These are phyloP conservation scores for Chrysosporium queenslandicum DNA, from an alignment of 2,329 filamentous ascomycete genomes.

Conservation along the genomic window DNA sequence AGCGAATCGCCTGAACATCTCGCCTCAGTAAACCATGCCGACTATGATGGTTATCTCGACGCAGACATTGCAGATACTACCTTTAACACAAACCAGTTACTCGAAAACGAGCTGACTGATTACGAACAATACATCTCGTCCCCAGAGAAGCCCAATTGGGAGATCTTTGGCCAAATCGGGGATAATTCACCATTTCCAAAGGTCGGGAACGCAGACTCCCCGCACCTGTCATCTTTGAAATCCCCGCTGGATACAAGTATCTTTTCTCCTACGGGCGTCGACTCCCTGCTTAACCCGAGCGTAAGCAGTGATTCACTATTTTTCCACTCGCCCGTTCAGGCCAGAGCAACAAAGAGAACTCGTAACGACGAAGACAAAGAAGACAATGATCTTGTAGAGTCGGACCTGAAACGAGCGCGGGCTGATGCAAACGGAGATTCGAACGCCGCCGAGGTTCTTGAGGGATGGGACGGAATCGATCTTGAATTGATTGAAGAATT, in stretches of 20 bases:
- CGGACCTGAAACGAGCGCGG: not conserved
- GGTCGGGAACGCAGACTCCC: not conserved
- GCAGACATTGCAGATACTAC: not conserved
- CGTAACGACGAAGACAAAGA: slow-evolving; percentile 2
- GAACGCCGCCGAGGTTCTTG: not conserved
- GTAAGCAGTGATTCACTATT: slow-evolving; percentile 12
- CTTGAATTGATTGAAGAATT: slow-evolving; percentile 33
- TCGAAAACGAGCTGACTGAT: slow-evolving; percentile 8
- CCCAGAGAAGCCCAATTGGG: not conserved
- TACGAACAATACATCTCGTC: slow-evolving; percentile 10
- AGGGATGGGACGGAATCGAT: slow-evolving; percentile 31
- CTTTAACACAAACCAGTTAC: not conserved
- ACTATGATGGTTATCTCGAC: slow-evolving; percentile 5
- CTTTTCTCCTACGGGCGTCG: slow-evolving; percentile 1
- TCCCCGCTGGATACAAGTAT: not conserved
- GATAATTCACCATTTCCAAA: not conserved
- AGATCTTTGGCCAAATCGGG: not conserved
- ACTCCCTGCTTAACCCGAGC: not conserved
- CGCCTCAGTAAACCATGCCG: not conserved
- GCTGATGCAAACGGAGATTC: not conserved
- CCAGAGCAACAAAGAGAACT: not conserved
- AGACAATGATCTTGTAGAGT: not conserved
- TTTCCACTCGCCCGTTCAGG: slow-evolving; percentile 5
- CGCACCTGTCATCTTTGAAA: not conserved
- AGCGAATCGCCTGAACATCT: not conserved